Conservation (phyloP, 257 asterid species). For the Forsythia viridissima region DNA sequence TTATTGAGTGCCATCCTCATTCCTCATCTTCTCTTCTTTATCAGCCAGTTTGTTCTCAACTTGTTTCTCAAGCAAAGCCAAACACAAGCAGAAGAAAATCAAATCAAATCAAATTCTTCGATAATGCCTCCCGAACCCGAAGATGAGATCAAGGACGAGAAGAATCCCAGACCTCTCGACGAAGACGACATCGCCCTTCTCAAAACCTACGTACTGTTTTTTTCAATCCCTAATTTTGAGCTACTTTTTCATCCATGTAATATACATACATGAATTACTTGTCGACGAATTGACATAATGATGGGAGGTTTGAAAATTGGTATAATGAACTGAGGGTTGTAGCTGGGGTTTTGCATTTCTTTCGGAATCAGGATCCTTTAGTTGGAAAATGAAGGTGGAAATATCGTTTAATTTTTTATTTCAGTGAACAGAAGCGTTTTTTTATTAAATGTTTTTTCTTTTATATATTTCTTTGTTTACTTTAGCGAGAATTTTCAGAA, state of each 20-base stretch:
- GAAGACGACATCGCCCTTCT: constrained; percentile 96
- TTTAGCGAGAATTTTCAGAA: background rate
- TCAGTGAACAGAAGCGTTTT: background rate
- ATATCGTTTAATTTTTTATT: background rate
- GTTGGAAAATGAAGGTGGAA: background rate
- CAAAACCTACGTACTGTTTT: constrained; percentile 63
- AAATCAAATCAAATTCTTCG: background rate
- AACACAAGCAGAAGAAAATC: background rate
- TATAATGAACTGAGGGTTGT: constrained; percentile 1
- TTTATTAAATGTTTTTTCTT: background rate
- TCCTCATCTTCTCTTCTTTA: too few species aligned
- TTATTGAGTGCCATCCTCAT: too few species aligned
- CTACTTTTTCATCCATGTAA: background rate
- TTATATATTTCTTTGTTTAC: background rate
- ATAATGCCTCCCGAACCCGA: constrained; percentile 59
- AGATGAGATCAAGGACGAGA: constrained; percentile 91
- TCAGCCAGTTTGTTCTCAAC: background rate
- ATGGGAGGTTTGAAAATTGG: background rate
- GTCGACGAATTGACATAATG: background rate
- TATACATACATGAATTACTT: background rate
- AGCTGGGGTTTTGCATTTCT: constrained; percentile 6
- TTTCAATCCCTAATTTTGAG: constrained; percentile 24
- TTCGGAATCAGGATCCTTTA: constrained; percentile 20
- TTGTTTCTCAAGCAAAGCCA: background rate
- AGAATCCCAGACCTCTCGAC: constrained; percentile 85